These are phyloP conservation scores for Carex kokanica DNA, from an alignment of 176 grass and related monocot genomes.

Conservation along the genomic window DNA sequence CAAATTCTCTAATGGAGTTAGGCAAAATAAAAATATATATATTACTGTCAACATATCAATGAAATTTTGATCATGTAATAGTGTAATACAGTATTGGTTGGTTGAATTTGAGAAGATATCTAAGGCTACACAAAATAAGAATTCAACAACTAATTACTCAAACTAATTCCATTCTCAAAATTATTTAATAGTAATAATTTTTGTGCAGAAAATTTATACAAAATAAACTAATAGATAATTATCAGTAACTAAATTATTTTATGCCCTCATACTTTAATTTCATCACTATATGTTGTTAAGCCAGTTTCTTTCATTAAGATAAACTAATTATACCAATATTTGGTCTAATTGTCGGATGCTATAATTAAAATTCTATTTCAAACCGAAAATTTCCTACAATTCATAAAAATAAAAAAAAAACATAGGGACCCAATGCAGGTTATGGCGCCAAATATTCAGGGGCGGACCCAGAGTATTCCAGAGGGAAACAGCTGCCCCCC, in stretches of 20 bases:
- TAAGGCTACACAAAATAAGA: background rate
- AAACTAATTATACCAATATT: background rate
- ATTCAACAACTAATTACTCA: background rate
- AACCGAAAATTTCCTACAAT: background rate
- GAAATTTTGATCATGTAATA: background rate
- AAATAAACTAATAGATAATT: background rate
- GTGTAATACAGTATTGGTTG: background rate
- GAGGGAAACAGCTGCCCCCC: too few relatives aligned
- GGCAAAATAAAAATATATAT: background rate
- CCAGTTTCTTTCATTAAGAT: background rate
- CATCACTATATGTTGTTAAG: background rate
- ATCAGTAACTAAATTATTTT: background rate
- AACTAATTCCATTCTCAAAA: background rate
- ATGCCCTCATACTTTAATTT: background rate
- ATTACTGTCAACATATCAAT: background rate
- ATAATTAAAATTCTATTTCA: background rate
- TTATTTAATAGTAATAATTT: background rate
- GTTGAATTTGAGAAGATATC: background rate
- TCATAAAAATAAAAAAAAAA: background rate
- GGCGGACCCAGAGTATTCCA: too few relatives aligned
- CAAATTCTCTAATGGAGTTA: background rate
- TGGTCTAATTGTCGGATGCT: background rate
- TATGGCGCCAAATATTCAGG: too few relatives aligned
- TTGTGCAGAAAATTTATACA: background rate
- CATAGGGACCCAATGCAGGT: too few relatives aligned